phyloP scores from a whole-genome alignment of 192 early-diverging fungal genomes.

The Gonapodya prolifera region DNA sequence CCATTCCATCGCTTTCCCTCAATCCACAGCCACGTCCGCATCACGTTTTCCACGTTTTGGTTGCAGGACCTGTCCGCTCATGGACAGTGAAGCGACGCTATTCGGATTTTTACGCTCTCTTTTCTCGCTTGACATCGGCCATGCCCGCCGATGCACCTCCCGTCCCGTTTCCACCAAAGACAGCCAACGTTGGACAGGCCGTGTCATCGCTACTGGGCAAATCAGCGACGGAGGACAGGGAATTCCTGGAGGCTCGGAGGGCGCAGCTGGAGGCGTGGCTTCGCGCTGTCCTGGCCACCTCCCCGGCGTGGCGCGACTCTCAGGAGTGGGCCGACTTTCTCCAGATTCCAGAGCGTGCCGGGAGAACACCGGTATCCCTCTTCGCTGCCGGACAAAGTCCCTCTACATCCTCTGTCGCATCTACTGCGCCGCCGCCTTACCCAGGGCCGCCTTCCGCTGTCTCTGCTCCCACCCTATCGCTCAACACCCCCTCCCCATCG shows the following conservation, averaged over 20 bases:
- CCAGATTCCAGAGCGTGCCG: not conserved
- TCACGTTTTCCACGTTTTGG: not conserved
- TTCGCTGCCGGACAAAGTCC: too few species aligned
- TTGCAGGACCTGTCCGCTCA: not conserved
- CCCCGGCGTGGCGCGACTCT: not conserved
- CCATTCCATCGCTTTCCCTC: not conserved
- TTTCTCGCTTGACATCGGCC: not conserved
- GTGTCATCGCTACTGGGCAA: not conserved
- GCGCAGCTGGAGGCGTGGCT: not conserved
- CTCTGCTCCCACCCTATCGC: not conserved
- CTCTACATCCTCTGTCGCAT: too few species aligned
- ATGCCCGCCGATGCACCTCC: not conserved
- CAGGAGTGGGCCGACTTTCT: not conserved
- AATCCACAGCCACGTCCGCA: not conserved
- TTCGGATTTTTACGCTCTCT: not conserved
- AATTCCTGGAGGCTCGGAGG: not conserved
- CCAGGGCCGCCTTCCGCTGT: not conserved
- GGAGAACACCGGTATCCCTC: not conserved
- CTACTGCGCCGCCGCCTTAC: not conserved
- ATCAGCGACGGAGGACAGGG: not conserved
- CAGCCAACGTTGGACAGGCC: not conserved
- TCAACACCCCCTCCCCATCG: not conserved
- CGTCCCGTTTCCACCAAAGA: not conserved
- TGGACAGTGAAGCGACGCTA: not conserved
- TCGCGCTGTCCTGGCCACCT: not conserved